These are phyloP conservation scores for Malassezia sp. DNA, from an alignment of 1,284 basidiomycete species.

Conservation along the genomic window DNA sequence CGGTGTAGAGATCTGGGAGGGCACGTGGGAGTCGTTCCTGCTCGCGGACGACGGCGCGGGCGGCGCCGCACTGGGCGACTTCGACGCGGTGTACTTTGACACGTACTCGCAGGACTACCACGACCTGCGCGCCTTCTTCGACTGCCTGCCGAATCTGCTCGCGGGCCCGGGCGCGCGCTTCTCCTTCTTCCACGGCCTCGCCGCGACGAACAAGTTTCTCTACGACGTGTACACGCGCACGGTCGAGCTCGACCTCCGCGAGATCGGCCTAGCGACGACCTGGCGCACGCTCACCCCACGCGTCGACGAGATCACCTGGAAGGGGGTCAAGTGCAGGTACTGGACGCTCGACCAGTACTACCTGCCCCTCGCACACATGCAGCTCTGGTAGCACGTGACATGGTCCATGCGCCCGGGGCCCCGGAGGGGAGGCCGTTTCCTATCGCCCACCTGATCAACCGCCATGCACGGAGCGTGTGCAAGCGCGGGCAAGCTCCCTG, in stretches of 20 bases:
- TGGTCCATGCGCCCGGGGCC: too few species aligned
- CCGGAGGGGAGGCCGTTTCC: too few species aligned
- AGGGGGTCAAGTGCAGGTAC: conserved; percentile 35
- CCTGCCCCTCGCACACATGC: conserved; percentile 22
- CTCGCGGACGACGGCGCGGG: conserved; percentile 68
- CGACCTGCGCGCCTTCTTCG: conserved; percentile 72
- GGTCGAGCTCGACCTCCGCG: conserved; percentile 70
- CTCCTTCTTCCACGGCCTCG: conserved; percentile 93
- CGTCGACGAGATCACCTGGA: conserved; percentile 32
- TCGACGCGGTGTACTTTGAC: conserved; percentile 87
- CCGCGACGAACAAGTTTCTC: conserved; percentile 66
- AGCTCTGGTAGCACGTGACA: conserved; percentile 8
- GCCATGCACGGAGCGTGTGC: too few species aligned
- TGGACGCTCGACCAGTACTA: conserved; percentile 31
- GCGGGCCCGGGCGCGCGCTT: conserved; percentile 58
- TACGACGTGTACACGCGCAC: conserved; percentile 85
- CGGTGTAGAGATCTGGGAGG: conserved; percentile 36
- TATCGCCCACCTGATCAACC: too few species aligned
- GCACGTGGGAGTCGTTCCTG: conserved; percentile 56
- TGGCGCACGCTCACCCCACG: conserved; percentile 59
- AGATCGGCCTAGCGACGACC: conserved; percentile 61
- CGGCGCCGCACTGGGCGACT: conserved; percentile 59
- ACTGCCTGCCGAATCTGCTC: conserved; percentile 67
- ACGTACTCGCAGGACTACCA: conserved; percentile 81
- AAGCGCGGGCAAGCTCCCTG: too few species aligned